Conservation (phyloP, 345 rosid species). For the Arabis alpina region DNA sequence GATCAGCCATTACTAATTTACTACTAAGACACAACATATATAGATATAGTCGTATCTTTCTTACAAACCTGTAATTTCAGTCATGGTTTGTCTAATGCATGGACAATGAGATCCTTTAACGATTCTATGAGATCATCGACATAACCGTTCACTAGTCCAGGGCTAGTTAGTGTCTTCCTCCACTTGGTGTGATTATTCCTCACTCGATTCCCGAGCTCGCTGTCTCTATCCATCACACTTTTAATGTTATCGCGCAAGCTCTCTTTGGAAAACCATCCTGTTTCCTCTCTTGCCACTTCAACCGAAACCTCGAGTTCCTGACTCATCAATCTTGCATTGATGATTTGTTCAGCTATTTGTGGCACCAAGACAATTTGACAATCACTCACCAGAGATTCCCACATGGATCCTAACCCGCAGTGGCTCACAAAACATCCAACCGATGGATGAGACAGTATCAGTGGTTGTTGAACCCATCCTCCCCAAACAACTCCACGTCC, state of each 20-base stretch:
- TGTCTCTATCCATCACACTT: conserved; percentile 46
- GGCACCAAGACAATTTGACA: conserved; percentile 53
- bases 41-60: too few relatives aligned
- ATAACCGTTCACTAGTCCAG: conserved; percentile 25
- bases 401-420: conserved; percentile 52
- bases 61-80: too few relatives aligned
- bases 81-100: too few relatives aligned
- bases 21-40: too few relatives aligned
- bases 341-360: conserved; percentile 47
- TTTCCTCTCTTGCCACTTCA: conserved; percentile 45
- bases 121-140: background rate
- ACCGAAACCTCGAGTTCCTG: conserved; percentile 53
- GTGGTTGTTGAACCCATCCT: conserved; percentile 51
- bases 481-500: conserved; percentile 47
- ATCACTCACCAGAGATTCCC: conserved; percentile 52
- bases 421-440: conserved; percentile 52
- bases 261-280: conserved; percentile 46
- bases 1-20: too few relatives aligned
- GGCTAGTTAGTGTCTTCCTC: conserved; percentile 30
- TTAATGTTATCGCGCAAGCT: background rate
- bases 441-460: conserved; percentile 44
- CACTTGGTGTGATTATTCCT: conserved; percentile 5
- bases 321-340: conserved; percentile 48
- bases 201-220: conserved; percentile 14
- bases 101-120: too few relatives aligned